phyloP scores from a whole-genome alignment of 2,329 filamentous ascomycete species.

The Aureobasidium musti region DNA sequence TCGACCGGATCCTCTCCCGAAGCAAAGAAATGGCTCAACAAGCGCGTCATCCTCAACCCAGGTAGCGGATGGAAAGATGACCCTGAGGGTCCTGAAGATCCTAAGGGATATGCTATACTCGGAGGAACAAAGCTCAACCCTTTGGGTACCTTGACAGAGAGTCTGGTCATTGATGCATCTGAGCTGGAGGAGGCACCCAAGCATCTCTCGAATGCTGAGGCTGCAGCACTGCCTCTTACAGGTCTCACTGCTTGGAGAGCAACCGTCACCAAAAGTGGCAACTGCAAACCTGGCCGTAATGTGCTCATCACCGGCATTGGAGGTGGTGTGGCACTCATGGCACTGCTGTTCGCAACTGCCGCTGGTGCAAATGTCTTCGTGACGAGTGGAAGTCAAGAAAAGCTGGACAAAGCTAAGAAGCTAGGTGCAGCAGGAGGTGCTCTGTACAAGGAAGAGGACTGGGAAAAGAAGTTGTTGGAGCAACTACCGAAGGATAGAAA shows the following conservation, averaged over 20 bases:
- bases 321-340: slow-evolving; percentile 84
- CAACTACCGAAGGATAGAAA: slow-evolving; percentile 66
- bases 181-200: slow-evolving; percentile 76
- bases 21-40: slow-evolving; percentile 59
- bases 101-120: slow-evolving; percentile 61
- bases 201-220: slow-evolving; percentile 72
- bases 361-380: slow-evolving; percentile 78
- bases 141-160: slow-evolving; percentile 73
- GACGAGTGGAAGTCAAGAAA: slow-evolving; percentile 71
- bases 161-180: slow-evolving; percentile 64
- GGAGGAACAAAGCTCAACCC: slow-evolving; percentile 67
- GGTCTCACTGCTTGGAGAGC: slow-evolving; percentile 89
- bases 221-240: slow-evolving; percentile 79
- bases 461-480: slow-evolving; percentile 72
- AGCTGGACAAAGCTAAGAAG: slow-evolving; percentile 69
- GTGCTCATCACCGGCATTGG: slow-evolving; percentile 89
- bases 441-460: slow-evolving; percentile 72
- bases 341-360: slow-evolving; percentile 74
- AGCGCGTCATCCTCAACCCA: slow-evolving; percentile 77
- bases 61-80: slow-evolving; percentile 73
- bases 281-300: slow-evolving; percentile 66
- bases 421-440: slow-evolving; percentile 83
- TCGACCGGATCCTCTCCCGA: slow-evolving; percentile 59
- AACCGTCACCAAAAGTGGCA: slow-evolving; percentile 73
- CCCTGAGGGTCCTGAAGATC: slow-evolving; percentile 71